Evolutionary conservation across 306 rosid species (phyloP).

Genomic region (Leucaena leucocephala): DNA sequence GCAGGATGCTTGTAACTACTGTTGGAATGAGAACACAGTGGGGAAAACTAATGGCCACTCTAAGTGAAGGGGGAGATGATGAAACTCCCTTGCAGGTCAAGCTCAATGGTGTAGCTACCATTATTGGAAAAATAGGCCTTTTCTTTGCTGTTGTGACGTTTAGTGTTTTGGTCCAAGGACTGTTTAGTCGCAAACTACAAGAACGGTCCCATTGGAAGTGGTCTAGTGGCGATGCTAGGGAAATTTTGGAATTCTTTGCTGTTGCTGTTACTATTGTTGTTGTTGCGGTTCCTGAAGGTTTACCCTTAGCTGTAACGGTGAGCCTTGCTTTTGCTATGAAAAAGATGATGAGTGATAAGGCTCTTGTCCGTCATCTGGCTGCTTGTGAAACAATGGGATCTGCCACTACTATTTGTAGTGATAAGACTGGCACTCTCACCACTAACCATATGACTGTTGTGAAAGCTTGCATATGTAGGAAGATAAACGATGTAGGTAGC

Average conservation of each 20-base stretch:
- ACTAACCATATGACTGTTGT: slow-evolving; percentile 97
- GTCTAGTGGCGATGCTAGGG: slow-evolving; percentile 88
- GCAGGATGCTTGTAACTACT: slow-evolving; percentile 96
- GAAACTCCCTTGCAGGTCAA: slow-evolving; percentile 99
- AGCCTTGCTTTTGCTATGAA: slow-evolving; percentile 99
- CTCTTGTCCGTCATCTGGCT: slow-evolving; percentile 94
- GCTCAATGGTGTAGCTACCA: slow-evolving; percentile 98
- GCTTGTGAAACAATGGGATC: slow-evolving; percentile 99
- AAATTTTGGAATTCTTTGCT: slow-evolving; percentile 87
- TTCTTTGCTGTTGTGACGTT: slow-evolving; percentile 92
- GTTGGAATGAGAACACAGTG: slow-evolving; percentile 99
- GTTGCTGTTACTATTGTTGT: slow-evolving; percentile 95
- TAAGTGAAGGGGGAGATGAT: slow-evolving; percentile 97
- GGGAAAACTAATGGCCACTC: slow-evolving; percentile 98
- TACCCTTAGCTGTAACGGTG: slow-evolving; percentile 96
- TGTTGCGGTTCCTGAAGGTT: slow-evolving; percentile 99
- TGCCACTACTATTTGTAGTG: slow-evolving; percentile 91
- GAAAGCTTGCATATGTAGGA: slow-evolving; percentile 80
- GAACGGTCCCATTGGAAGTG: slow-evolving; percentile 83
- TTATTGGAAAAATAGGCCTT: slow-evolving; percentile 95
- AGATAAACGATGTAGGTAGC: slow-evolving; percentile 62
- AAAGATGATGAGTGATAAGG: slow-evolving; percentile 99
- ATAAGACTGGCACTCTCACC: slow-evolving; percentile 96
- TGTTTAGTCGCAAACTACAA: slow-evolving; percentile 72
- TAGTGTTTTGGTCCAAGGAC: slow-evolving; percentile 90